These are phyloP conservation scores for Diddensiella caesifluorescens DNA, from an alignment of 805 yeast species.

Conservation along the genomic window DNA sequence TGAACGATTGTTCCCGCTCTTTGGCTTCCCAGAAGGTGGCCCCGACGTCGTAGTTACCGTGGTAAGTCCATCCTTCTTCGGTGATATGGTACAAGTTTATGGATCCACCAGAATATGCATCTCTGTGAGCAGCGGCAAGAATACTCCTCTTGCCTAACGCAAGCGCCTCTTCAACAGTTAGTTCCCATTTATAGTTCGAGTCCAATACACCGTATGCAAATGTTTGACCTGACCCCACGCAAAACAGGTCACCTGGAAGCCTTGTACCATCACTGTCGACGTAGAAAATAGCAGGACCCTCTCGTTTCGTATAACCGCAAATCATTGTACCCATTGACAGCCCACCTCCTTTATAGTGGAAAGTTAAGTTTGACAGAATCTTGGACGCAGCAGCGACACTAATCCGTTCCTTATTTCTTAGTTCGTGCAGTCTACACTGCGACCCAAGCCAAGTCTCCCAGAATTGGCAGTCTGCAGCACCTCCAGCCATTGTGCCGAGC, in stretches of 20 bases:
- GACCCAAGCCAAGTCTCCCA: slow-evolving; percentile 99
- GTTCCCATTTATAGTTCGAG: slow-evolving; percentile 86
- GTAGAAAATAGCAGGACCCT: slow-evolving; percentile 91
- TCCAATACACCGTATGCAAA: slow-evolving; percentile 98
- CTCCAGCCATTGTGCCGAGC: slow-evolving; percentile 98
- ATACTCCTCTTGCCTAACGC: slow-evolving; percentile 92
- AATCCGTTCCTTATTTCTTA: slow-evolving; percentile 90
- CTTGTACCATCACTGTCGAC: slow-evolving; percentile 98
- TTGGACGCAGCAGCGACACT: slow-evolving; percentile 96
- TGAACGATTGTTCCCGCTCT: slow-evolving; percentile 82
- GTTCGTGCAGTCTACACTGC: slow-evolving; percentile 91
- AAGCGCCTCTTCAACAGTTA: slow-evolving; percentile 87
- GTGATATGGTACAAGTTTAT: slow-evolving; percentile 89
- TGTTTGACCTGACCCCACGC: slow-evolving; percentile 99
- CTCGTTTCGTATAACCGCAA: slow-evolving; percentile 93
- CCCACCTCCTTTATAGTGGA: slow-evolving; percentile 96
- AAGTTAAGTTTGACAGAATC: slow-evolving; percentile 83
- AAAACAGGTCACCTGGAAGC: slow-evolving; percentile 87
- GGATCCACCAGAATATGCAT: slow-evolving; percentile 97
- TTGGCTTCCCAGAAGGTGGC: slow-evolving; percentile 87
- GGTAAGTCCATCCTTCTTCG: slow-evolving; percentile 91
- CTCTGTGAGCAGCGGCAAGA: slow-evolving; percentile 97
- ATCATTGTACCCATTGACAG: slow-evolving; percentile 98
- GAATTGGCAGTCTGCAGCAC: slow-evolving; percentile 98
- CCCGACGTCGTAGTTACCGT: slow-evolving; percentile 93